These are phyloP conservation scores for Pestalotiopsis fici DNA, from an alignment of 2,329 filamentous ascomycete genomes.

Conservation along the genomic window DNA sequence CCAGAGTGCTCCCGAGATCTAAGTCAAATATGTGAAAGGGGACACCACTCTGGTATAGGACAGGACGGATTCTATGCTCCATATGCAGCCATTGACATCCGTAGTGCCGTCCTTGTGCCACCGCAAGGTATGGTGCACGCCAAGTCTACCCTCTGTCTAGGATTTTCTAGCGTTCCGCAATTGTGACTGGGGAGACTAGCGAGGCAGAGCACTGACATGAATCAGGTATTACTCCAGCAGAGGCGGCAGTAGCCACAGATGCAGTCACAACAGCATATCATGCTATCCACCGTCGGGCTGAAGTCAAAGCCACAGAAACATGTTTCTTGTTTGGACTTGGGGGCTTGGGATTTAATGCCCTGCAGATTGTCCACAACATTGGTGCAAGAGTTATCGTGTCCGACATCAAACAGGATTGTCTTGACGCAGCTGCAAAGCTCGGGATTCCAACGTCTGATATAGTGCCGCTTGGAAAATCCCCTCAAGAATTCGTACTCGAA, in stretches of 20 bases:
- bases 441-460: slow-evolving; percentile 32
- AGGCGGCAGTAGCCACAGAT: slow-evolving; percentile 40
- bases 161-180: background rate
- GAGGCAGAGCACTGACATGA: background rate
- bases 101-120: slow-evolving; percentile 21
- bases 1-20: slow-evolving; percentile 40
- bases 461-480: slow-evolving; percentile 26
- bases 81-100: slow-evolving; percentile 31
- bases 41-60: slow-evolving; percentile 43
- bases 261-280: slow-evolving; percentile 41
- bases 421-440: slow-evolving; percentile 30
- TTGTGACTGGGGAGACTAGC: background rate
- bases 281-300: slow-evolving; percentile 34
- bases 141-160: background rate
- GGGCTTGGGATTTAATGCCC: slow-evolving; percentile 40
- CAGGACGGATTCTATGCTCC: slow-evolving; percentile 44
- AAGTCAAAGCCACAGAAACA: slow-evolving; percentile 34
- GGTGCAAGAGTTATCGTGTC: slow-evolving; percentile 40
- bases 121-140: slow-evolving; percentile 21
- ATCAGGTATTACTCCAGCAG: slow-evolving; percentile 22
- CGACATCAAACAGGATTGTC: slow-evolving; percentile 30
- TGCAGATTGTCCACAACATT: slow-evolving; percentile 45
- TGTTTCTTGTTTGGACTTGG: slow-evolving; percentile 41
- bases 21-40: slow-evolving; percentile 34
- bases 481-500: slow-evolving; percentile 28